Evolutionary conservation across 1,284 basidiomycete species (phyloP), one percentile per base, ranked within the genome.

Genomic region (Tetrapyrgos nigripes): DNA sequence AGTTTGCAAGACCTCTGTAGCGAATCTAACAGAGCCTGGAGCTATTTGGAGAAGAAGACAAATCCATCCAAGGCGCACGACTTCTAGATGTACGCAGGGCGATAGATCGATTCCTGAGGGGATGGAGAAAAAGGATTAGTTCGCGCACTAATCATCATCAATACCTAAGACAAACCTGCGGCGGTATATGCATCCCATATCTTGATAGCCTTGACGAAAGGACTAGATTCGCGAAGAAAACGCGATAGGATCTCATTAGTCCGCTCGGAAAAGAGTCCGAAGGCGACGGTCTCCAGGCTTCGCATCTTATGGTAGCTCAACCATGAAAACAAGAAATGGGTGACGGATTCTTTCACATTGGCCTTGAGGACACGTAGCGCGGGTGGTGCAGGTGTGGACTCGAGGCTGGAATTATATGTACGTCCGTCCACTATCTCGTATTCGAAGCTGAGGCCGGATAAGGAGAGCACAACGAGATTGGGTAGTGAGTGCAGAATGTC

Each of bases 171-270:
- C 47, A 19, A 28, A 56, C 54, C 37, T 24, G 17, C 24, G 35
- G 53, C 29, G 4, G 28, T n/a, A 44, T 40, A 40, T 28, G 54
- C 54, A 43, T 56, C 54, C 54, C 54, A 50, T 21, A 56, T 50
- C 37, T 56, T 56, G 8, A 56, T 26, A 3, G 33, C 37, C 19
- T 50, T 35, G 27, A 56, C 11, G 13, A 28, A 23, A 9, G 33
- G 29, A 11, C 54, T 47, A 14, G 45, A 43, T 13, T 50, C 23
- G 3, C 10, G 17, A 23, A 56, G 31, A 19, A 50, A 56, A 8
- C 26, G 28, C 4, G 54, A 56, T 11, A 56, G 13, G 14, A 13
- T 37, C 23, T 26, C 8, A 31, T 56, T 56, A 2, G 33, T 43
- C 19, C n/a, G 21, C 23, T 26, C 8, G 21, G 27, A 43, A 17